Evolutionary conservation across 192 early-diverging fungal genomes (phyloP).

Genomic region (Phycomyces nitens): DNA sequence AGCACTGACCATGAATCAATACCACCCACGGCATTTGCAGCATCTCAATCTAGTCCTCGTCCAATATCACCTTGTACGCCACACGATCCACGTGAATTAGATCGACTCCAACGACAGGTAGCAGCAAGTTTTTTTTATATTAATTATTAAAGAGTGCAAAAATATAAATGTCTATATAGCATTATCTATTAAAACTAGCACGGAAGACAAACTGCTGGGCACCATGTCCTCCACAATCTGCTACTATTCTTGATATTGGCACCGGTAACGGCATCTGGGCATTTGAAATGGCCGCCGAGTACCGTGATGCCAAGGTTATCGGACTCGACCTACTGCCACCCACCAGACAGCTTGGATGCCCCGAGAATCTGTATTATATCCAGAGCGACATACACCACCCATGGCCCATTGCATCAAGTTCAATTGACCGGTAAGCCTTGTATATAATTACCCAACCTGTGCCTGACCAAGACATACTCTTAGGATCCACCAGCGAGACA

Average conservation of each 20-base stretch:
- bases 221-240: neutral
- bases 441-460: no score
- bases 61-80: constrained; percentile 8
- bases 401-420: constrained; percentile 27
- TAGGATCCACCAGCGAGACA: constrained; percentile 35
- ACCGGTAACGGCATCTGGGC: constrained; percentile 40
- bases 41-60: constrained; percentile 7
- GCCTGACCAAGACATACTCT: no score
- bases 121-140: no score
- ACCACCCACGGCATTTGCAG: neutral
- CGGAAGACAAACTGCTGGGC: constrained; percentile 35
- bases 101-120: constrained; percentile 35
- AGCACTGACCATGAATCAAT: neutral
- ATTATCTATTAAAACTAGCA: constrained; percentile 34
- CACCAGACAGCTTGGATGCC: constrained; percentile 20
- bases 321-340: constrained; percentile 29
- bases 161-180: constrained; percentile 17
- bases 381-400: constrained; percentile 20
- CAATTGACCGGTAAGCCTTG: constrained; percentile 37
- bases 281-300: constrained; percentile 30
- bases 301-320: constrained; percentile 18
- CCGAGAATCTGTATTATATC: constrained; percentile 23
- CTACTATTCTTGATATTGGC: constrained; percentile 30
- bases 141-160: constrained; percentile 14
- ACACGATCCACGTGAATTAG: constrained; percentile 27